phyloP scores from a whole-genome alignment of 1,284 basidiomycete genomes.

The Apiotrichum montevideense region DNA sequence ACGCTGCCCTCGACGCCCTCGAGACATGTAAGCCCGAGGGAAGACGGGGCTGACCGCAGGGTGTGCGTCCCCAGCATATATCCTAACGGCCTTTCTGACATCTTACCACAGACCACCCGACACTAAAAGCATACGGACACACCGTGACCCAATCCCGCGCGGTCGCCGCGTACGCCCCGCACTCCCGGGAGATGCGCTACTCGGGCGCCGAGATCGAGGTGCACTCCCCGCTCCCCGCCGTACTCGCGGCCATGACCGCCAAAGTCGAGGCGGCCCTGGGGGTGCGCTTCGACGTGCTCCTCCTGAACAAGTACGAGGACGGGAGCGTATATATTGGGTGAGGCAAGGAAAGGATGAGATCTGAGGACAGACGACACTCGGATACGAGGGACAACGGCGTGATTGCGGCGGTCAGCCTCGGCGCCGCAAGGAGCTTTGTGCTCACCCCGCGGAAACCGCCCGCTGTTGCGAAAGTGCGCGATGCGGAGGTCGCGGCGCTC shows the following conservation, averaged over 20 bases:
- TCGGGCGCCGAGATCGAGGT: slow-evolving; percentile 48
- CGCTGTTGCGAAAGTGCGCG: neutral
- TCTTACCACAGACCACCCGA: slow-evolving; percentile 47
- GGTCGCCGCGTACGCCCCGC: slow-evolving; percentile 51
- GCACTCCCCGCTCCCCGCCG: slow-evolving; percentile 48
- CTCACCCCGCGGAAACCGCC: slow-evolving; percentile 46
- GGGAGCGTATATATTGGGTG: slow-evolving; percentile 51
- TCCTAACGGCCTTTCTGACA: neutral
- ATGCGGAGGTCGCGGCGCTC: neutral
- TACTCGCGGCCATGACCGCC: slow-evolving; percentile 44
- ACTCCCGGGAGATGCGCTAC: slow-evolving; percentile 47
- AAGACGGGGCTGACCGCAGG: no score
- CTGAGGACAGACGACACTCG: slow-evolving; percentile 24
- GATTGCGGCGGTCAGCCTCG: slow-evolving; percentile 52
- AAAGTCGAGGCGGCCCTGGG: slow-evolving; percentile 46
- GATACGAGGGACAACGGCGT: slow-evolving; percentile 46
- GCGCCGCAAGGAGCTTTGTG: slow-evolving; percentile 51
- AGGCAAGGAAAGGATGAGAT: slow-evolving; percentile 5
- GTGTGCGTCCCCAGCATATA: neutral
- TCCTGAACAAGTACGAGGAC: slow-evolving; percentile 53
- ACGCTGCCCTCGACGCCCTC: no score
- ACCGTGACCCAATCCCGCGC: slow-evolving; percentile 50
- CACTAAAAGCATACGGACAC: slow-evolving; percentile 53
- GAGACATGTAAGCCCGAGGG: no score
- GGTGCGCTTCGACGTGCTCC: slow-evolving; percentile 52